Conservation (phyloP, 345 rosid species). For the Physaria fendleri region DNA sequence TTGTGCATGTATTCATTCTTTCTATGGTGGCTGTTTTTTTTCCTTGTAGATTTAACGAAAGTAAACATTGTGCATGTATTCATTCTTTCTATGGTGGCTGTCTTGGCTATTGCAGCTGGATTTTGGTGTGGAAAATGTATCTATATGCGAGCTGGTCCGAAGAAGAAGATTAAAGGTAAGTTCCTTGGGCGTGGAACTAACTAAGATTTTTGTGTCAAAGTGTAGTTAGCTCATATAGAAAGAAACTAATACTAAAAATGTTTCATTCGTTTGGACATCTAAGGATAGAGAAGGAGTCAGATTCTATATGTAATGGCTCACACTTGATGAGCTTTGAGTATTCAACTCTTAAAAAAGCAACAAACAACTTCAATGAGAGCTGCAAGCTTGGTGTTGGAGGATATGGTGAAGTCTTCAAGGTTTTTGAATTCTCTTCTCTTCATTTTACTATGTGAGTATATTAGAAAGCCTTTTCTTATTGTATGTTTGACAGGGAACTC, state of each 20-base stretch:
- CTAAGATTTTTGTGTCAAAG: not conserved
- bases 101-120: conserved; percentile 24
- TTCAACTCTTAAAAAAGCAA: conserved; percentile 42
- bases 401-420: conserved; percentile 54
- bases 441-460: not conserved
- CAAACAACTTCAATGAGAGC: conserved; percentile 34
- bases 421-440: conserved; percentile 2
- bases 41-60: conserved; percentile 9
- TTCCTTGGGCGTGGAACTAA: not conserved
- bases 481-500: conserved; percentile 38
- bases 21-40: conserved; percentile 3
- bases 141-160: conserved; percentile 18
- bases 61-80: not conserved
- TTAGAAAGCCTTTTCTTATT: not conserved
- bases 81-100: conserved; percentile 11
- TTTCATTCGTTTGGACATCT: conserved; percentile 27
- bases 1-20: conserved; percentile 1
- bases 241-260: conserved; percentile 10
- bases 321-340: conserved; percentile 45
- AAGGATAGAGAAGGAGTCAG: conserved; percentile 36
- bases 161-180: conserved; percentile 26
- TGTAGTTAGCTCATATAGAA: not conserved
- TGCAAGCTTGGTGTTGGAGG: conserved; percentile 52
- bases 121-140: conserved; percentile 30
- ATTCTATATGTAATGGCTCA: conserved; percentile 19